Evolutionary conservation across 805 yeast species (phyloP), one percentile per base, ranked within the genome.

Genomic region (Wickerhamomyces chaumierensis): DNA sequence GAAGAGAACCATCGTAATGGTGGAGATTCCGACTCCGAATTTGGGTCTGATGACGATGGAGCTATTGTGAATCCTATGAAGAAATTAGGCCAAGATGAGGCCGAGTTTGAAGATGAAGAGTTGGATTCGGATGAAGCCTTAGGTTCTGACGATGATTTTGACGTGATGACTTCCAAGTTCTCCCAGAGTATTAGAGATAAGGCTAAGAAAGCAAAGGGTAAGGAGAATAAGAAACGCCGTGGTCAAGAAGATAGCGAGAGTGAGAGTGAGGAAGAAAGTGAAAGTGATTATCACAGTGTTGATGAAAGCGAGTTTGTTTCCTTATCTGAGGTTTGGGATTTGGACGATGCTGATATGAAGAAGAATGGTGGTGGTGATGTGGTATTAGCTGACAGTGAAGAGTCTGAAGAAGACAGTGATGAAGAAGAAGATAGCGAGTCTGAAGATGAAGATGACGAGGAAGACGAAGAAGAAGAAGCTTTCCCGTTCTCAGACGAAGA

Each of bases 261-360:
- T 21, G 53, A 55, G 21, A 61, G 59, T 3, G 68, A 58, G n/a
- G 62, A 60, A 14, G 71, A 68, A 9, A 70, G 63, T 8, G 78
- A 71, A n/a, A 74, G 65, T 5, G 90, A 73, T 12, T 81, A 83
- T 52, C 72, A 72, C 19, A 78, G 88, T 52, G 67, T 82, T 33
- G 95, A 85, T 49, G 95, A 85, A 53, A 65, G 59, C 23, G 82
- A 85, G 47, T 66, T 87, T 39, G 69, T 81, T 42, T 73, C 94
- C 0, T 64, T 87, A 31, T 81, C 94, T n/a, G 87, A 79, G 48
- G 87, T 84, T 3, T 86, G 95, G 95, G 96, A 82, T 52, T 58
- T 75, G 59, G 92, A 84, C 55, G 85, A 78, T 25, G 61, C 56
- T 21, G 79, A 73, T 42, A 45, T 53, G 37, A 53, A 54, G 33